Percentiles rank a stretch among this genome's conserved stretches.
phyloP scores from a whole-genome alignment of 1,284 basidiomycete genomes.

The Tilletia caries region DNA sequence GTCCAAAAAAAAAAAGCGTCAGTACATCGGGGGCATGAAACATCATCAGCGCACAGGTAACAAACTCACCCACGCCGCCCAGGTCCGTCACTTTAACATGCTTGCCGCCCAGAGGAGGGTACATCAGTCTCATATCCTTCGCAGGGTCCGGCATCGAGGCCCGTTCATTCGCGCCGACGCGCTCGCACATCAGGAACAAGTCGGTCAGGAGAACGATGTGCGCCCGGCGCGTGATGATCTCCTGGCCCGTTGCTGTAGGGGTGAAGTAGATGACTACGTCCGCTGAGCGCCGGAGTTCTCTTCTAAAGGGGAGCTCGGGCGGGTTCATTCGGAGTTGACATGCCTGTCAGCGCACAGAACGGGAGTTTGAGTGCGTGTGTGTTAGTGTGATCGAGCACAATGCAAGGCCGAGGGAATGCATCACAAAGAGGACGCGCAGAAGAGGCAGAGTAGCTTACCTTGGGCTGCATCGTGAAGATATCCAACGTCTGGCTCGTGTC shows the following conservation, averaged over 20 bases:
- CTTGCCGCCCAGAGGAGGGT: conserved; percentile 92
- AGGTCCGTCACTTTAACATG: conserved; percentile 62
- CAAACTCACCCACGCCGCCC: conserved; percentile 60
- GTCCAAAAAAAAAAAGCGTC: conserved; percentile 16
- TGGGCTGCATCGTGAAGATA: conserved; percentile 92
- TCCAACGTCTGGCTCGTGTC: conserved; percentile 78
- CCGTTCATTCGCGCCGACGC: conserved; percentile 38
- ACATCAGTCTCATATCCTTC: conserved; percentile 85
- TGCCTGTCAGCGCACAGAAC: conserved; percentile 24
- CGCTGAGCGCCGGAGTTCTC: conserved; percentile 71
- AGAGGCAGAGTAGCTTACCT: conserved; percentile 59
- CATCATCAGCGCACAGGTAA: conserved; percentile 56
- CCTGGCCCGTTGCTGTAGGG: conserved; percentile 60
- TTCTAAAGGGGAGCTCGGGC: conserved; percentile 72
- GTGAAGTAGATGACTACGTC: conserved; percentile 75
- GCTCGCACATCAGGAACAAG: conserved; percentile 71
- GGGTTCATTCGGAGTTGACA: conserved; percentile 88
- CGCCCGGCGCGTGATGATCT: conserved; percentile 69
- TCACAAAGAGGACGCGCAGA: background rate
- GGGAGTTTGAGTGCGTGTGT: no score
- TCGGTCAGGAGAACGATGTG: conserved; percentile 89
- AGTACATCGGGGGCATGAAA: conserved; percentile 30
- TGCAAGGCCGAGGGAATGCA: no score
- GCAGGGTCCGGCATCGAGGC: conserved; percentile 23
- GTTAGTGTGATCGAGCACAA: no score